These are phyloP conservation scores for Trichoderma asperelloides DNA, from an alignment of 495 filamentous ascomycete species.

Conservation along the genomic window DNA sequence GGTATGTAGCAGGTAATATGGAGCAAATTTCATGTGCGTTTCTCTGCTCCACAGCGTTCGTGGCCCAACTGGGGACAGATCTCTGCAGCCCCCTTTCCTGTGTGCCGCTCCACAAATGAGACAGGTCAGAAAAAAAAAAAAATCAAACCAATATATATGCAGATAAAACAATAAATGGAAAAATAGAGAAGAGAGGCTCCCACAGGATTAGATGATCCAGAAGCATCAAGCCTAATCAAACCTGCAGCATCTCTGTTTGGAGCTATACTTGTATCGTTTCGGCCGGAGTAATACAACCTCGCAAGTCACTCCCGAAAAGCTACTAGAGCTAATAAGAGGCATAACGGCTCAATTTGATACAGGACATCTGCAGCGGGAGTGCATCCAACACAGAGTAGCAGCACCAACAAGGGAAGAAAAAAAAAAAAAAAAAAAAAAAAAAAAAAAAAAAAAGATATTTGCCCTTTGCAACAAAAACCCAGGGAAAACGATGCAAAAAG, in stretches of 20 bases:
- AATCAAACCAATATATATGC: too few relatives aligned
- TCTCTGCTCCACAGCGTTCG: neutral
- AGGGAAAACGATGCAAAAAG: neutral
- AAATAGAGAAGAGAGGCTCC: neutral
- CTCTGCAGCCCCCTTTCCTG: neutral
- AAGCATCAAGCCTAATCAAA: neutral
- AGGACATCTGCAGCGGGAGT: neutral
- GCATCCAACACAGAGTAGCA: neutral
- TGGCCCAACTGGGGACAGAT: neutral
- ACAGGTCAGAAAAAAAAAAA: neutral
- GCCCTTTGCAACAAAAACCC: neutral
- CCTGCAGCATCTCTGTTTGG: neutral
- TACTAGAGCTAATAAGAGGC: too few relatives aligned
- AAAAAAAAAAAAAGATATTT: neutral
- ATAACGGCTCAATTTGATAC: too few relatives aligned
- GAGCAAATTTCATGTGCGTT: neutral
- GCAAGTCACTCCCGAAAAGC: neutral
- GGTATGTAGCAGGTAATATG: neutral
- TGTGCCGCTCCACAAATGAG: neutral
- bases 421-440: neutral
- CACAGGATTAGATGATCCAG: neutral
- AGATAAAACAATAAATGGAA: too few relatives aligned
- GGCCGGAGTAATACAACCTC: neutral
- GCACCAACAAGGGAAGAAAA: too few relatives aligned
- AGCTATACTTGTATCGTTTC: too few relatives aligned